These are phyloP conservation scores for Backusella tarrabulga DNA, from an alignment of 192 early-diverging fungal species.

Conservation along the genomic window DNA sequence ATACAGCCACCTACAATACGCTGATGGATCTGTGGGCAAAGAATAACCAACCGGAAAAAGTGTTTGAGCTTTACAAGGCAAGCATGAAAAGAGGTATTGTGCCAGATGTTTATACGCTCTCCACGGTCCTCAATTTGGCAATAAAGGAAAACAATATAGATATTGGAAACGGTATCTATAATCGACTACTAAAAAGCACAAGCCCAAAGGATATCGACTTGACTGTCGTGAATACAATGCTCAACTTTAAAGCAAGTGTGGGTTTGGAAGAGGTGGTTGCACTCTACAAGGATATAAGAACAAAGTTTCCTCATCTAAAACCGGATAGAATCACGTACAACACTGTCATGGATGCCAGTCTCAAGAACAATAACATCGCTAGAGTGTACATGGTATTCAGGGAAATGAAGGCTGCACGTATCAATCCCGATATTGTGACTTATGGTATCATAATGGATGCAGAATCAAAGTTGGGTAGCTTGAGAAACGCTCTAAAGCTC, in stretches of 20 bases:
- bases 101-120: conserved; percentile 29
- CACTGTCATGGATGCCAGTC: conserved; percentile 21
- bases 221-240: conserved; percentile 18
- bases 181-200: neutral
- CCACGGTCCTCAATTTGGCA: conserved; percentile 23
- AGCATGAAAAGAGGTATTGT: conserved; percentile 7
- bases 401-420: conserved; percentile 19
- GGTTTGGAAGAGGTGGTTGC: conserved; percentile 12
- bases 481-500: conserved; percentile 17
- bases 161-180: conserved; percentile 9
- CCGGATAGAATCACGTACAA: conserved; percentile 31
- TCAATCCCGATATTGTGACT: conserved; percentile 29
- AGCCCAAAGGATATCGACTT: neutral
- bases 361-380: conserved; percentile 5
- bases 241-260: conserved; percentile 8
- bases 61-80: conserved; percentile 2
- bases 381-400: conserved; percentile 28
- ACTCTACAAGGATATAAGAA: conserved; percentile 5
- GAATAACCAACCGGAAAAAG: neutral
- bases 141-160: conserved; percentile 4
- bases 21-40: conserved; percentile 10
- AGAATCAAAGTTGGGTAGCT: conserved; percentile 14
- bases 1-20: conserved; percentile 27
- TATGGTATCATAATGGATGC: conserved; percentile 36
- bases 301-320: conserved; percentile 14